Conservation (phyloP, 306 rosid genomes). For the Chamaecrista fasciculata region DNA sequence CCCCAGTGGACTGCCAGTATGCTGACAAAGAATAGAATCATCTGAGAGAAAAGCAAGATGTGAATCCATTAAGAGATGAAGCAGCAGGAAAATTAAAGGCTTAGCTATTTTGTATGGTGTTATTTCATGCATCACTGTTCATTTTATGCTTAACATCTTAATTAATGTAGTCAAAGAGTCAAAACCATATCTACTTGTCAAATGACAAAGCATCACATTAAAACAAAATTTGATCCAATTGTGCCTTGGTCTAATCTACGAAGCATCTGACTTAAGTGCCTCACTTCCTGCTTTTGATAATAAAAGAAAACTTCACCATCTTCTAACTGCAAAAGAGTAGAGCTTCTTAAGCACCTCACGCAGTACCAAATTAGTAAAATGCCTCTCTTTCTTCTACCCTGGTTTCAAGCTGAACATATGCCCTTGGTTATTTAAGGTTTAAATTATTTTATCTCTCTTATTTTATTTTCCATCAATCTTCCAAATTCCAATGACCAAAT, state of each 20-base stretch:
- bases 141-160: not conserved
- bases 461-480: not conserved
- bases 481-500: not conserved
- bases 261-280: not conserved
- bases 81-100: not conserved
- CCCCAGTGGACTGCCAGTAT: constrained; percentile 90
- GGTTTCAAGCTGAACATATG: constrained; percentile 10
- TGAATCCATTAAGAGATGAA: not conserved
- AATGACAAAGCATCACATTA: not conserved
- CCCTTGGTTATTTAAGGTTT: not conserved
- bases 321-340: constrained; percentile 1
- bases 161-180: constrained; percentile 13
- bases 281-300: not conserved
- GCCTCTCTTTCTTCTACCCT: not conserved
- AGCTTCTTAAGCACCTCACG: constrained; percentile 9
- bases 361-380: not conserved
- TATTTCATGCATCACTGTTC: constrained; percentile 18
- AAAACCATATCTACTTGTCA: not conserved
- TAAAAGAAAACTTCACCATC: constrained; percentile 4
- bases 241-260: constrained; percentile 4
- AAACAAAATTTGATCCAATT: constrained; percentile 1
- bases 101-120: not conserved
- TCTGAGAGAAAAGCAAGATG: constrained; percentile 46
- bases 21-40: constrained; percentile 69
- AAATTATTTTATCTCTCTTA: not conserved